Evolutionary conservation across 805 yeast genomes (phyloP).

Genomic region (Kluyveromyces wickerhamii): DNA sequence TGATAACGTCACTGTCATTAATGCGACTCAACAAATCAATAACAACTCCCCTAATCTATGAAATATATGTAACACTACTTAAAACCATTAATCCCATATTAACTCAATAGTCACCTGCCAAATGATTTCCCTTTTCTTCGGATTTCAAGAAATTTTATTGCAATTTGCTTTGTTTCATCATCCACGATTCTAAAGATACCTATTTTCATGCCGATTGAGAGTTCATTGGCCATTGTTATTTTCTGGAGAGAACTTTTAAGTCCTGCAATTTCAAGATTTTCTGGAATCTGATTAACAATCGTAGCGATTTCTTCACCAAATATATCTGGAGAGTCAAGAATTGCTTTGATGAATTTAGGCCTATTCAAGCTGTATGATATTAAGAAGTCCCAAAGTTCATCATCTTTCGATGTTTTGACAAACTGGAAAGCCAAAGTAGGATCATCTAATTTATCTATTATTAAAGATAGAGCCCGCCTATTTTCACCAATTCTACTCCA

Average conservation of each 20-base stretch:
- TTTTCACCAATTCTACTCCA: constrained; percentile 79
- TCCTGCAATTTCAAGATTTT: constrained; percentile 54
- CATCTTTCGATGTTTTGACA: constrained; percentile 59
- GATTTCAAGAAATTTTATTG: constrained; percentile 25
- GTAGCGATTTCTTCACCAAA: constrained; percentile 55
- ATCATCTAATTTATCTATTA: constrained; percentile 69
- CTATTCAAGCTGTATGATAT: constrained; percentile 60
- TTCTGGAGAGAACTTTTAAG: constrained; percentile 51
- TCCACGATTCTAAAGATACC: constrained; percentile 49
- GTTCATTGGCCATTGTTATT: constrained; percentile 56
- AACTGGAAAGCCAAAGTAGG: constrained; percentile 76
- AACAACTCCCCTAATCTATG: neutral
- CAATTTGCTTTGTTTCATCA: constrained; percentile 39
- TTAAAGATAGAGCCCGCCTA: constrained; percentile 63
- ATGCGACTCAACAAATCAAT: neutral
- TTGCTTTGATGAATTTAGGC: constrained; percentile 68
- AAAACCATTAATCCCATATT: too few relatives aligned
- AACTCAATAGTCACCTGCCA: too few relatives aligned
- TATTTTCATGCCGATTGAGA: constrained; percentile 44
- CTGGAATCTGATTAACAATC: constrained; percentile 58
- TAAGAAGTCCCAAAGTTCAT: constrained; percentile 74
- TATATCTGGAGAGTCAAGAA: constrained; percentile 62
- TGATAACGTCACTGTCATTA: neutral
- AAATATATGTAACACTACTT: too few relatives aligned
- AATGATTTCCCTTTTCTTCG: constrained; percentile 27